Percentiles rank a stretch among this genome's conserved stretches.
Evolutionary conservation across 495 filamentous ascomycete species (phyloP).

Genomic region (Penicillium samsonianum): DNA sequence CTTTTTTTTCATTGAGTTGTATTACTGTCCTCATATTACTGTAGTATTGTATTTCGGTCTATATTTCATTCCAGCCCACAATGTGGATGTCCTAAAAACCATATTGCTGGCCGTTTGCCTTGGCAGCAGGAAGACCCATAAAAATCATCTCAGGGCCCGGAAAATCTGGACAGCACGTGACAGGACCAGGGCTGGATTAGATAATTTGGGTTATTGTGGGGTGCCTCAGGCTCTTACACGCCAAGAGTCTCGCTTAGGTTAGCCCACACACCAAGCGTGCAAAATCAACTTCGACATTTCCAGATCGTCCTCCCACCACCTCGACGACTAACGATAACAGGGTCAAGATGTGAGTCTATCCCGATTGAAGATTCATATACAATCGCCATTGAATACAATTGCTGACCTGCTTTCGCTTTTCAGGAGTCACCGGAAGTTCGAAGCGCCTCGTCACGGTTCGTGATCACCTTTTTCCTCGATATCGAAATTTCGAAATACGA

Average conservation of each 20-base stretch:
- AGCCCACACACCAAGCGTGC: constrained; percentile 52
- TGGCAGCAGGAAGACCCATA: constrained; percentile 14
- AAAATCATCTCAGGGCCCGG: not conserved
- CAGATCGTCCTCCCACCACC: constrained; percentile 47
- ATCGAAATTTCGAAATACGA: constrained; percentile 32
- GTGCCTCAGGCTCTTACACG: constrained; percentile 27
- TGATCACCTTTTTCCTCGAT: constrained; percentile 34
- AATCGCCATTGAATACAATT: constrained; percentile 25
- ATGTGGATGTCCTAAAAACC: constrained; percentile 11
- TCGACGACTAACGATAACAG: constrained; percentile 57
- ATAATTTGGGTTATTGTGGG: constrained; percentile 11
- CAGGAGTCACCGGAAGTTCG: constrained; percentile 77
- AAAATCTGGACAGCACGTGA: constrained; percentile 14
- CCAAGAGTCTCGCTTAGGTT: constrained; percentile 42
- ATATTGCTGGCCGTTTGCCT: constrained; percentile 12
- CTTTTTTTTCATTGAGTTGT: not conserved
- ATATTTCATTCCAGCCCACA: constrained; percentile 7
- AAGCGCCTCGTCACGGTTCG: constrained; percentile 93
- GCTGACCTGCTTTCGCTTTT: constrained; percentile 34
- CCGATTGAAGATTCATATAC: constrained; percentile 7
- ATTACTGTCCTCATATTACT: not conserved
- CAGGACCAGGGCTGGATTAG: constrained; percentile 7
- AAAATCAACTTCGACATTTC: constrained; percentile 48
- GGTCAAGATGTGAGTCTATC: constrained; percentile 53
- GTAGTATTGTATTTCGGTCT: not conserved